Conservation (phyloP, 2,329 filamentous ascomycete genomes). For the Apiospora sp. region DNA sequence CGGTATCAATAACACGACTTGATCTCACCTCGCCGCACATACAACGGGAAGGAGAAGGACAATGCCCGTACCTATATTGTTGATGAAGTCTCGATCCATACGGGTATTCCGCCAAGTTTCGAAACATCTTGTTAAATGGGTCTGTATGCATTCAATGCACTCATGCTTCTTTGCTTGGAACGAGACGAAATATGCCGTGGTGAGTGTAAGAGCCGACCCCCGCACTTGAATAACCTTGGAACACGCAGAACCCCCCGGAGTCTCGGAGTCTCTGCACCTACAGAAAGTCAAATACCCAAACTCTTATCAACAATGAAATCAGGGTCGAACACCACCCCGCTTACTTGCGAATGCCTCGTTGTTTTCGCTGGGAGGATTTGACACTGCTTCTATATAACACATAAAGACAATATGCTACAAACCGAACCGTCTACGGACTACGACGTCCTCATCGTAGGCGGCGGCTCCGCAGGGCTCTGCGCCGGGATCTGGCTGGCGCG, state of each 20-base stretch:
- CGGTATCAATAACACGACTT: too few relatives aligned
- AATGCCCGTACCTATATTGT: too few relatives aligned
- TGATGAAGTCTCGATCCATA: too few relatives aligned
- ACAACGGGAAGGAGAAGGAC: too few relatives aligned
- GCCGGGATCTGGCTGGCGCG: slow-evolving; percentile 68
- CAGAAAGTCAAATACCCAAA: not conserved
- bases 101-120: too few relatives aligned
- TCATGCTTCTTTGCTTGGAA: not conserved
- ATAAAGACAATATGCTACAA: not conserved
- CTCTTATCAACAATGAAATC: not conserved
- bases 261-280: not conserved
- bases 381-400: not conserved
- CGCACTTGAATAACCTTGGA: not conserved
- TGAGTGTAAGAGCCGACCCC: not conserved
- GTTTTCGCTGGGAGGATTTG: not conserved
- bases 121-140: too few relatives aligned
- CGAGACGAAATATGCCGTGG: not conserved
- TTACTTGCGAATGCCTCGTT: not conserved
- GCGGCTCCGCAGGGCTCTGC: slow-evolving; percentile 68
- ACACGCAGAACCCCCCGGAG: not conserved
- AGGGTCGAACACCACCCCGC: not conserved
- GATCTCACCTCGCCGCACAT: too few relatives aligned
- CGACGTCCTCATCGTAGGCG: slow-evolving; percentile 68
- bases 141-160: too few relatives aligned
- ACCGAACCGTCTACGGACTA: not conserved